Evolutionary conservation across 345 rosid species (phyloP), one percentile per base, ranked within the genome.

Genomic region (Brassica cretica): DNA sequence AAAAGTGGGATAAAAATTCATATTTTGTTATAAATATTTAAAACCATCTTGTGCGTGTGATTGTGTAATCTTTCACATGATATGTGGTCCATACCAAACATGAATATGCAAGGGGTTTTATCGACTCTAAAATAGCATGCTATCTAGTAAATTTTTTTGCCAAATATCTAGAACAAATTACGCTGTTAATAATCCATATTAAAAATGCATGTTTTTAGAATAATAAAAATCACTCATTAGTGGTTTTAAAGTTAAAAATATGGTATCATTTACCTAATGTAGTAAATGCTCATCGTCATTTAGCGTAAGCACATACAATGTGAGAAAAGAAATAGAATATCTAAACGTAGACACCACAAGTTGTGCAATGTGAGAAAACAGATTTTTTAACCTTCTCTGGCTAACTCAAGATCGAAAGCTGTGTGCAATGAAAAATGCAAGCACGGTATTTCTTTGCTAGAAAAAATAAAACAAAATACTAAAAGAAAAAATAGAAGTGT

Each of bases 331-430:
- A 58, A 27, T 27, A 65, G 44, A 18, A 44, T 27, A 53, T 16
- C 60, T 53, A 41, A 29, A 41, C 35, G 11, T 68, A 12, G 61
- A 58, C 21, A 58, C 62, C 39, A 58, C 30, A 66, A 25, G 59
- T 15, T 33, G 24, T 33, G 77, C 29, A 66, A 24, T 58, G 35
- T 58, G 73, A 58, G 67, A 75, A 67, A 67, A 58, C 24, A 65
- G 4, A 6, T 11, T 37, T 15, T 14, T 65, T 14, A 9, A 39
- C 58, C 18, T 59, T 24, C n/a, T 60, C 30, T 35, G 10, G 15
- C 58, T 64, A 63, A n/a, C 64, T 60, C 35, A 10, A 60, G 18
- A 60, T 6, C 30, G 30, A 27, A 27, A 27, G 30, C 30, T 27
- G 30, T 27, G 30, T 27, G 30, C 30, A 27, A 27, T 27, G 30